Conservation (phyloP, 2,329 filamentous ascomycete species). For the Scytalidium sp. region DNA sequence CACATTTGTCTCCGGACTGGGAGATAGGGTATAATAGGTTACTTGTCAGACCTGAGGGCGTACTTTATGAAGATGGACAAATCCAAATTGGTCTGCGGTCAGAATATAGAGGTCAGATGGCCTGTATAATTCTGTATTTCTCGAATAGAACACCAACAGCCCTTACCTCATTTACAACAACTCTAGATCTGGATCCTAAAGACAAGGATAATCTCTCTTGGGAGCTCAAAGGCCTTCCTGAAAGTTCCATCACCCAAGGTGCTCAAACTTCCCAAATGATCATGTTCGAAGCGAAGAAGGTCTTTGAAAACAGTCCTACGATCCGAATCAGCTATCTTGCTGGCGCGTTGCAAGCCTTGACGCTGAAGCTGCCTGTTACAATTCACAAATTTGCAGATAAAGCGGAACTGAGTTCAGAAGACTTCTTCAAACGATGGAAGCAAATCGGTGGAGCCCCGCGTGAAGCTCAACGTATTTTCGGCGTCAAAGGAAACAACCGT, state of each 20-base stretch:
- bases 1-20: conserved; percentile 93
- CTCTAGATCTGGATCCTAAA: conserved; percentile 73
- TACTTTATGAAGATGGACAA: conserved; percentile 93
- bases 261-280: conserved; percentile 89
- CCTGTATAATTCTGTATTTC: conserved; percentile 93
- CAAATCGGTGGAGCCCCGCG: conserved; percentile 88
- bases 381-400: conserved; percentile 97
- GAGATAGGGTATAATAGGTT: conserved; percentile 84
- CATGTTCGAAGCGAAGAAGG: conserved; percentile 83
- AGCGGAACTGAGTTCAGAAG: conserved; percentile 79
- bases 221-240: conserved; percentile 85
- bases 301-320: conserved; percentile 83
- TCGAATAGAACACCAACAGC: conserved; percentile 86
- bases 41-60: conserved; percentile 75
- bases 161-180: conserved; percentile 91
- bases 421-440: conserved; percentile 99
- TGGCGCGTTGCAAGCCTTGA: conserved; percentile 87
- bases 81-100: conserved; percentile 89
- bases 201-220: conserved; percentile 70
- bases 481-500: conserved; percentile 55
- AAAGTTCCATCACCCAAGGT: conserved; percentile 71
- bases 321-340: conserved; percentile 93
- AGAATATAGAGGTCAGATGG: conserved; percentile 93
- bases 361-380: conserved; percentile 81
- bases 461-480: conserved; percentile 86